phyloP scores from a whole-genome alignment of 345 rosid genomes.

The Brassica nigra region DNA sequence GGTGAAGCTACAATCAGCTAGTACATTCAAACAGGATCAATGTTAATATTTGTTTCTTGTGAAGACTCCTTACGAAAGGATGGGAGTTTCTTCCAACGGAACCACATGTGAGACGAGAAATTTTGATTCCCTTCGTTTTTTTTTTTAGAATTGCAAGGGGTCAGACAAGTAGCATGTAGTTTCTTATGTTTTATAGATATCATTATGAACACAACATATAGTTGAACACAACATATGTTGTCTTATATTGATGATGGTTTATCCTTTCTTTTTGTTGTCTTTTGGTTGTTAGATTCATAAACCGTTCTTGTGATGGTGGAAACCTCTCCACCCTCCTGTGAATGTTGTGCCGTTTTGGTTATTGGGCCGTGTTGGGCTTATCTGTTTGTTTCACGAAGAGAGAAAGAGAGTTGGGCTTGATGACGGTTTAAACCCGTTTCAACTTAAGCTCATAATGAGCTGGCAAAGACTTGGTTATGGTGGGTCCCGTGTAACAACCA shows the following conservation, averaged over 20 bases:
- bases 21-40: conserved; percentile 26
- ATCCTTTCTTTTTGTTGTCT: neutral
- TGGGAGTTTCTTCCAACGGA: conserved; percentile 21
- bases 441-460: too few relatives aligned
- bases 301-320: conserved; percentile 92
- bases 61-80: conserved; percentile 26
- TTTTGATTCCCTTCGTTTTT: conserved; percentile 2
- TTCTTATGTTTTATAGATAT: neutral
- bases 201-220: too few relatives aligned
- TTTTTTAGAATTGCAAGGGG: neutral
- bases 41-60: conserved; percentile 19
- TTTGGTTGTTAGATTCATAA: conserved; percentile 62
- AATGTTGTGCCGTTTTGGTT: too few relatives aligned
- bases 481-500: too few relatives aligned
- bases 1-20: conserved; percentile 67
- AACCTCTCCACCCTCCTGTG: conserved; percentile 50
- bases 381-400: too few relatives aligned
- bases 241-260: conserved; percentile 15
- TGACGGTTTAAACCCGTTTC: too few relatives aligned
- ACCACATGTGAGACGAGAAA: conserved; percentile 22
- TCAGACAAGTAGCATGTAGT: neutral
- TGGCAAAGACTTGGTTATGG: too few relatives aligned
- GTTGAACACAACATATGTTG: too few relatives aligned
- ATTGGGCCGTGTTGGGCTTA: too few relatives aligned
- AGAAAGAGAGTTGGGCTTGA: too few relatives aligned